Evolutionary conservation across 345 rosid genomes (phyloP).

Genomic region (Excoecaria agallocha): DNA sequence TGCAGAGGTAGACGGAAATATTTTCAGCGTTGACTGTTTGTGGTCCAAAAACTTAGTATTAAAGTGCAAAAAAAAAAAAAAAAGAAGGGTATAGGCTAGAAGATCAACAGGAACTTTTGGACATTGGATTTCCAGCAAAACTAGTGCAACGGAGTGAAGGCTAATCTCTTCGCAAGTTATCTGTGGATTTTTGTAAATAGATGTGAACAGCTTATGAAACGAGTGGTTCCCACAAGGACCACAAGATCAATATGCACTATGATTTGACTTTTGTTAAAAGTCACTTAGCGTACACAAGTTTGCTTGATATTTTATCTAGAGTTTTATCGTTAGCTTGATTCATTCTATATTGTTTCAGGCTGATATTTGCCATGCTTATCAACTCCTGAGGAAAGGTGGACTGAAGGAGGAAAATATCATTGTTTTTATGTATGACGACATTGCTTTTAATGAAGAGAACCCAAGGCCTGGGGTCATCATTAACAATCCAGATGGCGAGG

Average conservation of each 20-base stretch:
- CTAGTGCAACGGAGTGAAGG: background rate
- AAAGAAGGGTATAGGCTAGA: background rate
- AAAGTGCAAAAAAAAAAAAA: background rate
- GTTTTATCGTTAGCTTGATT: background rate
- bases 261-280: background rate
- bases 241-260: background rate
- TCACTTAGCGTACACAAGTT: background rate
- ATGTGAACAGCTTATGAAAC: background rate
- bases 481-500: constrained; percentile 71
- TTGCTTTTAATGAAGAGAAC: constrained; percentile 65
- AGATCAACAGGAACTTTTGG: background rate
- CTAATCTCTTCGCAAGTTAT: background rate
- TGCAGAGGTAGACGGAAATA: background rate
- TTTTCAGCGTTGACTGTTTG: background rate
- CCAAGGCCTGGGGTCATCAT: constrained; percentile 83
- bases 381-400: constrained; percentile 83
- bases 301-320: background rate
- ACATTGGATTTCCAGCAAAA: background rate
- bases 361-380: constrained; percentile 88
- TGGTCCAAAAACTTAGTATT: background rate
- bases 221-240: background rate
- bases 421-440: constrained; percentile 96
- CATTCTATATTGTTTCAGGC: constrained; percentile 8
- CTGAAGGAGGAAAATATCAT: constrained; percentile 87
- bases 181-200: background rate